Conservation (phyloP, 1,284 basidiomycete species). For the Fistulina hepatica region DNA sequence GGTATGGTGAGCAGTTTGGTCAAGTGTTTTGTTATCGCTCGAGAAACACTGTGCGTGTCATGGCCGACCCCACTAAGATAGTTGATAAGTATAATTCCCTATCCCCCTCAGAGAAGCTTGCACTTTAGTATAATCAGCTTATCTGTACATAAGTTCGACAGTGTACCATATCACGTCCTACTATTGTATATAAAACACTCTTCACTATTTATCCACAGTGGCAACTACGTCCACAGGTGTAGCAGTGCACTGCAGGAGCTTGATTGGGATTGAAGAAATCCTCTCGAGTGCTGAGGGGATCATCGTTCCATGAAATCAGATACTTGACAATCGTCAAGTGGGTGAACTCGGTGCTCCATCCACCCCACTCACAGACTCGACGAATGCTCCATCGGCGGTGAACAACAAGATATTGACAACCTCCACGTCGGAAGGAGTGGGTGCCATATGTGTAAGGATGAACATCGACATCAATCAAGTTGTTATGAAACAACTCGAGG, state of each 20-base stretch:
- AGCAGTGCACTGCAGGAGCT: conserved; percentile 9
- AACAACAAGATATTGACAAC: conserved; percentile 16
- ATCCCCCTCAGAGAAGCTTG: no score
- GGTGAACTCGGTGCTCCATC: conserved; percentile 17
- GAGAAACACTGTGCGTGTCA: no score
- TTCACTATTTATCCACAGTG: conserved; percentile 18
- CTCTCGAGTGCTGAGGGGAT: conserved; percentile 10
- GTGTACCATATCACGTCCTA: no score
- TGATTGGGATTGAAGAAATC: conserved; percentile 17
- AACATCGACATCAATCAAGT: conserved; percentile 17
- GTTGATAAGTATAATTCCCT: no score
- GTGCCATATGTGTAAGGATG: conserved; percentile 18
- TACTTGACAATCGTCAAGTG: conserved; percentile 18
- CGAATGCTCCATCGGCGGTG: conserved; percentile 14
- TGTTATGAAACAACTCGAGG: conserved; percentile 19
- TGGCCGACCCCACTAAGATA: no score
- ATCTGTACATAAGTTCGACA: no score
- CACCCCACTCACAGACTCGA: conserved; percentile 18
- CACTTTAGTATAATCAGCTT: no score
- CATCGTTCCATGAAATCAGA: conserved; percentile 16
- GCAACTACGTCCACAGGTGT: conserved; percentile 23
- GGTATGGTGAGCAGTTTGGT: conserved; percentile 9
- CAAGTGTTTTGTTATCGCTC: no score
- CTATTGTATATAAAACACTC: no score
- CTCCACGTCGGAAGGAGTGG: conserved; percentile 20